These are phyloP conservation scores for Piper betle DNA, from an alignment of 164 flowering plant genomes.

Conservation along the genomic window DNA sequence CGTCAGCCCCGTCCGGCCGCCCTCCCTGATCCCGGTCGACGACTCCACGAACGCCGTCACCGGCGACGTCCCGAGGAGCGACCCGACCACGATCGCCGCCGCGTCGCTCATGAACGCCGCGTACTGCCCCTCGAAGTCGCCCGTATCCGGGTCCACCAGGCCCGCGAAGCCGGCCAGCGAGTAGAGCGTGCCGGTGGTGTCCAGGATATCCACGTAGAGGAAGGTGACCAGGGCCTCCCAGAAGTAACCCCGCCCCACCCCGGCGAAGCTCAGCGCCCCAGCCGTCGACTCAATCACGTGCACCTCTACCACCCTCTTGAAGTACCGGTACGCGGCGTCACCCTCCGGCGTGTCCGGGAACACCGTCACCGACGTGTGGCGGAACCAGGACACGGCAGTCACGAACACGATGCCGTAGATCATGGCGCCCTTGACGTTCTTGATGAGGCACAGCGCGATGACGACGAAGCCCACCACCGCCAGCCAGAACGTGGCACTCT, in stretches of 20 bases:
- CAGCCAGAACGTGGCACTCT: conserved; percentile 85
- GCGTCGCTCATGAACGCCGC: conserved; percentile 96
- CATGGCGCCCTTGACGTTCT: conserved; percentile 76
- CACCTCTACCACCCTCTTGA: conserved; percentile 64
- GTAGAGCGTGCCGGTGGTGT: conserved; percentile 73
- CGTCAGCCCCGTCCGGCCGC: conserved; percentile 85
- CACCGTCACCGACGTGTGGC: conserved; percentile 57
- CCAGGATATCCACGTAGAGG: conserved; percentile 74
- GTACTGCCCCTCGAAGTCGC: conserved; percentile 84
- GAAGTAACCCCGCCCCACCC: conserved; percentile 34
- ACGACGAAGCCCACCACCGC: conserved; percentile 70
- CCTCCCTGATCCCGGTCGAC: conserved; percentile 85
- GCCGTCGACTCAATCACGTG: conserved; percentile 63
- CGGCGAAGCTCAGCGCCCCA: conserved; percentile 60
- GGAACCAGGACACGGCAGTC: conserved; percentile 86
- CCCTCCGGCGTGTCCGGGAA: conserved; percentile 63
- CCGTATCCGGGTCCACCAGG: conserved; percentile 29
- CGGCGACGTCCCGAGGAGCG: conserved; percentile 84
- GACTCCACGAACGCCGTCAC: conserved; percentile 79
- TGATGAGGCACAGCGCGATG: conserved; percentile 57
- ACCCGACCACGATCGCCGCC: conserved; percentile 59
- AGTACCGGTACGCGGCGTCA: conserved; percentile 39
- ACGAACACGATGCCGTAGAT: conserved; percentile 86
- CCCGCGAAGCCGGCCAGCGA: conserved; percentile 93
- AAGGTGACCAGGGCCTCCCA: conserved; percentile 86